Base-by-base conservation (phyloP, 331 rosid species). In the Telfairia occidentalis region DNA sequence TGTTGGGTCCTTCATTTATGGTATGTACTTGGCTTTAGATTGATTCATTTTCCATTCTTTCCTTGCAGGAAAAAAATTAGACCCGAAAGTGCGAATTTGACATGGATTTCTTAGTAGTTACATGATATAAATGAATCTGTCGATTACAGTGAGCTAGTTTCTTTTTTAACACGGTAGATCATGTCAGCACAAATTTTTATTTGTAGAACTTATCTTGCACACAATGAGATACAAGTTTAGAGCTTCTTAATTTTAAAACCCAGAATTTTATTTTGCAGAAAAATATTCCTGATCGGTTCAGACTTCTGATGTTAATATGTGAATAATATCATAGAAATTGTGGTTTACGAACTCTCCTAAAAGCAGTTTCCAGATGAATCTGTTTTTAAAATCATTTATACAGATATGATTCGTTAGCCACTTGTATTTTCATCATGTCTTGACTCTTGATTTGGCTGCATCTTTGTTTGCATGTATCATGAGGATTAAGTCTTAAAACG, bases 261-360 rank as follows among this genome's bases (percentile, higher is more conserved):
- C 29, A 65, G 5, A 18, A 11, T 38, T 35, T 19, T 19, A 18
- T 19, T 4, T 38, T 38, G 70, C 70, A 61, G 70, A 61, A 18
- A 64, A 65, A 37, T 65, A 37, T 38, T 65, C 72, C 34, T 66
- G 73, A 66, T 66, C 10, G n/a, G 53, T 23, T 66, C 73, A 40
- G 71, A 5, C 5, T 32, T 5, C 37, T 2, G 45, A 66, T 61
- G 45, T 58, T 32, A 30, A 7, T 3, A 9, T 63, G 70, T 35
- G n/a, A 63, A 34, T 63, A 34, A 34, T 35, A n/a, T 63, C 13
- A 21, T 40, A 38, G n/a, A 4, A 11, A 37, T 21, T 65, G 72
- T 9, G 69, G 43, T 32, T 60, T 37, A 57, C n/a, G 10, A 30
- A 60, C 21, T 60, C 12, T 29, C 30, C 42, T 15, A 16, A 32